Evolutionary conservation across 2,329 filamentous ascomycete genomes (phyloP).

Genomic region (Penicillium sp.): DNA sequence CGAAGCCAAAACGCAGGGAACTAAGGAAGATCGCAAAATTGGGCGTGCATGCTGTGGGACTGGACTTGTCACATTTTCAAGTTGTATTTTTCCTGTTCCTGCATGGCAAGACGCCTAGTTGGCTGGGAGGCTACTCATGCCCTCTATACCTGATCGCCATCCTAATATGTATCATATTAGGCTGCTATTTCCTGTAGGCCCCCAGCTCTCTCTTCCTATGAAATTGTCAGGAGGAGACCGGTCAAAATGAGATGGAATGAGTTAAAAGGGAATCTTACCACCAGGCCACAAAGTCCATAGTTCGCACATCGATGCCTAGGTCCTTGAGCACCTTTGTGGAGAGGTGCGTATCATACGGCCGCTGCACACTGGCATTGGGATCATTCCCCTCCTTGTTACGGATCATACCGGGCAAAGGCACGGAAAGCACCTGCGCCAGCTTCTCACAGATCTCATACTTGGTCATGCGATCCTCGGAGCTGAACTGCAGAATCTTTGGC

Average conservation of each 20-base stretch:
- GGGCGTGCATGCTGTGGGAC: neutral
- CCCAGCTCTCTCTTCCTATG: neutral
- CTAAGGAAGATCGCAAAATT: neutral
- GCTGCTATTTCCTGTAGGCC: neutral
- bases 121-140: neutral
- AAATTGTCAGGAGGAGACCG: neutral
- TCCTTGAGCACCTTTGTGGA: constrained; percentile 71
- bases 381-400: constrained; percentile 68
- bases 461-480: constrained; percentile 79
- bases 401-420: constrained; percentile 66
- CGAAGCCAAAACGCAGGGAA: too few species aligned
- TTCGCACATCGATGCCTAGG: constrained; percentile 70
- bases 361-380: constrained; percentile 66
- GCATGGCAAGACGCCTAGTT: neutral
- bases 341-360: constrained; percentile 85
- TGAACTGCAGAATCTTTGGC: constrained; percentile 76
- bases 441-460: constrained; percentile 84
- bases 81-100: neutral
- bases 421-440: constrained; percentile 75
- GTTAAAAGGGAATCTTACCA: constrained; percentile 53
- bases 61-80: neutral
- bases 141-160: neutral
- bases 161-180: neutral
- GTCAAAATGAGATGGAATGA: neutral
- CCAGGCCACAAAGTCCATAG: constrained; percentile 75